Conservation (phyloP, 768 basidiomycete species). For the Naematelia encephala region DNA sequence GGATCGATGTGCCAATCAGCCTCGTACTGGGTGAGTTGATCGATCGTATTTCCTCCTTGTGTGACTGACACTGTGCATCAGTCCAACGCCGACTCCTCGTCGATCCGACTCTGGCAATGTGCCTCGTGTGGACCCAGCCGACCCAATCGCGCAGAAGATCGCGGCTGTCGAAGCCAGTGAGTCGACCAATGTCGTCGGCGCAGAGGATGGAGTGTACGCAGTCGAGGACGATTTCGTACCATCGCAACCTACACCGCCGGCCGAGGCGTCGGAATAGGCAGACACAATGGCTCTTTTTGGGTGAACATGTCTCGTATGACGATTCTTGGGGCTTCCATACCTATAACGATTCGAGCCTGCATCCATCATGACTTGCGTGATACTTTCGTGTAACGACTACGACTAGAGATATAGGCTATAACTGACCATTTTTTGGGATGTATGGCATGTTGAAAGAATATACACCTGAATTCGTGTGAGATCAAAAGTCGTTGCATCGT, state of each 20-base stretch:
- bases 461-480: too few species aligned
- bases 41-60: background rate
- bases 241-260: background rate
- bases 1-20: conserved; percentile 79
- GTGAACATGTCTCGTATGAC: background rate
- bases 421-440: background rate
- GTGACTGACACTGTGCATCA: background rate
- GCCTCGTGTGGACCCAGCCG: background rate
- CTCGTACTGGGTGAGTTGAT: background rate
- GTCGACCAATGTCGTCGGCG: background rate
- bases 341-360: background rate
- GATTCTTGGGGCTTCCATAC: background rate
- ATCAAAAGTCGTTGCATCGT: background rate
- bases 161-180: conserved; percentile 3
- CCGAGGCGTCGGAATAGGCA: background rate
- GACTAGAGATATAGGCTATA: background rate
- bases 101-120: background rate
- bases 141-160: background rate
- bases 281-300: background rate
- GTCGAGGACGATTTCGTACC: background rate
- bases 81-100: background rate
- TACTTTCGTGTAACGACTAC: background rate
- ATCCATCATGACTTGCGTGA: background rate
- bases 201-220: background rate
- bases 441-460: background rate